Evolutionary conservation across 2,329 filamentous ascomycete species (phyloP).

Genomic region (Trichophyton benhamiae): DNA sequence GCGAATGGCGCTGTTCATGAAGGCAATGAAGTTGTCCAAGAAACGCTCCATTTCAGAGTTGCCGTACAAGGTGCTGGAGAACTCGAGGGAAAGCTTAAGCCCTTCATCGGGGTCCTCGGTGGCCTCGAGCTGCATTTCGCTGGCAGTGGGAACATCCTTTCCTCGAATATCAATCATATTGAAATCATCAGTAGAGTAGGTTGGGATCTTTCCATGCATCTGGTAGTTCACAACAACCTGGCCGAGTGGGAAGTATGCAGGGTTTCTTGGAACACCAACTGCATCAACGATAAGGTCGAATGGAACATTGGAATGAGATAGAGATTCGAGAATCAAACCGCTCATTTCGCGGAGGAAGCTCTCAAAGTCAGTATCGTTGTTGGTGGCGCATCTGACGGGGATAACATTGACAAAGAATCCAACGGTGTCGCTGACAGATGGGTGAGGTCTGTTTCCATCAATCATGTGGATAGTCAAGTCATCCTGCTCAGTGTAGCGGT

Average conservation of each 20-base stretch:
- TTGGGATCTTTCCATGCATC: constrained; percentile 17
- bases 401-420: constrained; percentile 18
- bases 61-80: constrained; percentile 16
- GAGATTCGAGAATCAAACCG: constrained; percentile 9
- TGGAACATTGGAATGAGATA: constrained; percentile 12
- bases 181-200: constrained; percentile 16
- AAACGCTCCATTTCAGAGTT: constrained; percentile 19
- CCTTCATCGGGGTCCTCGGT: constrained; percentile 16
- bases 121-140: constrained; percentile 17
- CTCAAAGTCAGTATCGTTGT: constrained; percentile 7
- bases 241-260: constrained; percentile 12
- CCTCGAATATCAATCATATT: constrained; percentile 13
- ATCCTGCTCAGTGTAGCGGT: constrained; percentile 16
- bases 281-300: constrained; percentile 14
- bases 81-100: constrained; percentile 15
- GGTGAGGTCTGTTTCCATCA: constrained; percentile 16
- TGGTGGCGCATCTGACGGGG: constrained; percentile 13
- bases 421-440: constrained; percentile 14
- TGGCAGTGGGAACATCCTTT: constrained; percentile 17
- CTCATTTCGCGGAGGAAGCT: constrained; percentile 6
- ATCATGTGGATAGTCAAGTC: constrained; percentile 16
- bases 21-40: constrained; percentile 18
- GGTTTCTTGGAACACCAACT: constrained; percentile 9
- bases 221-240: constrained; percentile 15
- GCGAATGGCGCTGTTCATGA: constrained; percentile 16